Evolutionary conservation across 345 rosid genomes (phyloP).

Genomic region (Fremontodendron californicum): DNA sequence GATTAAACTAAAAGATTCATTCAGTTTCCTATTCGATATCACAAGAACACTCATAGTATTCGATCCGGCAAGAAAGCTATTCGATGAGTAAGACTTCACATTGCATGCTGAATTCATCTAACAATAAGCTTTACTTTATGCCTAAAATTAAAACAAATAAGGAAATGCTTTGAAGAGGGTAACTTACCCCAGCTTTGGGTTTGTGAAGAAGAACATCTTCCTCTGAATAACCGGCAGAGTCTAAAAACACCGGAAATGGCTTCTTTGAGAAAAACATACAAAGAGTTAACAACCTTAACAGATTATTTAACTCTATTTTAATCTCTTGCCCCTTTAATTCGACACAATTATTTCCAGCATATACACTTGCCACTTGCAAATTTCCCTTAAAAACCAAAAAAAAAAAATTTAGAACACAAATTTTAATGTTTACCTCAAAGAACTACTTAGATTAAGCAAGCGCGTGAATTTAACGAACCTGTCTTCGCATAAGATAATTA

Average conservation of each 20-base stretch:
- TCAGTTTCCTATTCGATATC: not conserved
- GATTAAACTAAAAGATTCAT: not conserved
- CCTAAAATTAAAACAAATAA: not conserved
- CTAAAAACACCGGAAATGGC: slow-evolving; percentile 85
- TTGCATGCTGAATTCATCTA: not conserved
- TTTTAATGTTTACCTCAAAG: not conserved
- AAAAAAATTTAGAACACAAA: not conserved
- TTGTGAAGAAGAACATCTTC: slow-evolving; percentile 89
- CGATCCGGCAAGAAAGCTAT: not conserved
- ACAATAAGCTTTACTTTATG: not conserved
- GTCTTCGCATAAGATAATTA: slow-evolving; percentile 80
- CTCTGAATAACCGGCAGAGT: slow-evolving; percentile 60
- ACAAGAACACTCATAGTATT: not conserved
- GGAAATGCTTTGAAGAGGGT: not conserved
- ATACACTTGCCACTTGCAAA: slow-evolving; percentile 68
- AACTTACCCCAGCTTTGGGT: slow-evolving; percentile 93
- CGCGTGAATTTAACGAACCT: slow-evolving; percentile 36
- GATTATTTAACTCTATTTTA: slow-evolving; percentile 49
- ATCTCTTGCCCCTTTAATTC: slow-evolving; percentile 63
- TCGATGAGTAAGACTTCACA: not conserved
- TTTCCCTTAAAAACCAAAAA: slow-evolving; percentile 50
- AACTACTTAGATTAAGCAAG: not conserved
- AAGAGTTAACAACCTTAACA: slow-evolving; percentile 68
- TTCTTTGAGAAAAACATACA: slow-evolving; percentile 93
- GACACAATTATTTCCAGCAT: slow-evolving; percentile 67